Evolutionary conservation across 345 rosid species (phyloP).

Genomic region (Toxicodendron radicans): DNA sequence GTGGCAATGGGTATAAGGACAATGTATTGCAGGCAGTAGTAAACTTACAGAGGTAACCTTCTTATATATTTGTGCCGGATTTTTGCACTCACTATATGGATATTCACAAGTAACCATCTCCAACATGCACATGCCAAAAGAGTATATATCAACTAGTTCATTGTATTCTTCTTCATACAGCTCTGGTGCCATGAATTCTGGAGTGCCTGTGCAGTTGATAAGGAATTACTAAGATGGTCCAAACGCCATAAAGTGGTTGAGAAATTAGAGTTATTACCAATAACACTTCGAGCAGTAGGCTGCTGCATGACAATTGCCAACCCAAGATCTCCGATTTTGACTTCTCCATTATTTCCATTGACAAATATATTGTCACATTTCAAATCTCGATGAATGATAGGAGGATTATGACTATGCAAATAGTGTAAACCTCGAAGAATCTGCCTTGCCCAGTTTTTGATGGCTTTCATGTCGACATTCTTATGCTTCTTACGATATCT

Average conservation of each 20-base stretch:
- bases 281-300: slow-evolving; percentile 76
- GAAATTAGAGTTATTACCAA: slow-evolving; percentile 40
- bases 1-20: neutral
- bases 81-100: slow-evolving; percentile 78
- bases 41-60: slow-evolving; percentile 69
- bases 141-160: slow-evolving; percentile 81
- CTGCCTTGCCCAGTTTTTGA: slow-evolving; percentile 86
- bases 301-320: slow-evolving; percentile 79
- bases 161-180: slow-evolving; percentile 85
- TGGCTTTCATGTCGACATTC: slow-evolving; percentile 67
- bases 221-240: neutral
- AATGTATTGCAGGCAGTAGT: slow-evolving; percentile 1
- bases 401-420: slow-evolving; percentile 64
- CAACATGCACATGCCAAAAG: slow-evolving; percentile 84
- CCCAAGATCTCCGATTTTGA: slow-evolving; percentile 91
- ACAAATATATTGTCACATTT: slow-evolving; percentile 87
- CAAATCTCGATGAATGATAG: slow-evolving; percentile 82
- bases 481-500: slow-evolving; percentile 78
- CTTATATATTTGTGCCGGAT: slow-evolving; percentile 79
- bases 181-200: slow-evolving; percentile 97
- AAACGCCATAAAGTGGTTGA: neutral
- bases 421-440: slow-evolving; percentile 67
- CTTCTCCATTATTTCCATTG: slow-evolving; percentile 80
- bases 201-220: slow-evolving; percentile 55
- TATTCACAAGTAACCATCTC: slow-evolving; percentile 84